phyloP scores from a whole-genome alignment of 2,329 filamentous ascomycete genomes.

The Verticillium nubilum region DNA sequence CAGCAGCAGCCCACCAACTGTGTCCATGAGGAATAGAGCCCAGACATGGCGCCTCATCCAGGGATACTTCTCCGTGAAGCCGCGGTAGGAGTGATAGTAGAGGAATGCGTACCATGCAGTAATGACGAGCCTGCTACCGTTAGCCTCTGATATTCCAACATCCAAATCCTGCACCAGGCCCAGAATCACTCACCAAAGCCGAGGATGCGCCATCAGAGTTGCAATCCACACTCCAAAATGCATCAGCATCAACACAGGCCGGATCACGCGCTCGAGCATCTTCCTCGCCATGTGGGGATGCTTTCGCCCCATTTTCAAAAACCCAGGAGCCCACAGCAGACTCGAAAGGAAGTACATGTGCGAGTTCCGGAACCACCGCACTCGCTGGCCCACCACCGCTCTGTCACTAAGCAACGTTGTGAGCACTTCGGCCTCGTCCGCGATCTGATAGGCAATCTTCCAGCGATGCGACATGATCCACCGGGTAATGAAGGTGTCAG shows the following conservation, averaged over 20 bases:
- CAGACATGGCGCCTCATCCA: slow-evolving; percentile 3
- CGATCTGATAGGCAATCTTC: slow-evolving; percentile 19
- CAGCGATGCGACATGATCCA: slow-evolving; percentile 19
- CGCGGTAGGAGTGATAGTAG: slow-evolving; percentile 1
- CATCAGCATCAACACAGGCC: slow-evolving; percentile 3
- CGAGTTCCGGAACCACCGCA: slow-evolving; percentile 18
- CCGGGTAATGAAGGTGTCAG: slow-evolving; percentile 21
- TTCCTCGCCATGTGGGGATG: slow-evolving; percentile 12
- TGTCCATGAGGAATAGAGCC: slow-evolving; percentile 8
- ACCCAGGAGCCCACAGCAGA: slow-evolving; percentile 2
- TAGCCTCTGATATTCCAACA: neutral
- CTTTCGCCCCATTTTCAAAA: slow-evolving; percentile 3
- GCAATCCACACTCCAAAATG: slow-evolving; percentile 5
- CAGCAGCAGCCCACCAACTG: slow-evolving; percentile 3
- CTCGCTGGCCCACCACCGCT: slow-evolving; percentile 15
- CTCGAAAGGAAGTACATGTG: slow-evolving; percentile 3
- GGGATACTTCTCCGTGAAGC: slow-evolving; percentile 6
- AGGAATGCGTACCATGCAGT: slow-evolving; percentile 6
- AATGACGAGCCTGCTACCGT: slow-evolving; percentile 1
- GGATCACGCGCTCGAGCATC: slow-evolving; percentile 9
- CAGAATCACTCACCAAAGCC: slow-evolving; percentile 1
- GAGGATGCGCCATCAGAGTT: neutral
- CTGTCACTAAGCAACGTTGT: slow-evolving; percentile 15
- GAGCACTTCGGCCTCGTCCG: slow-evolving; percentile 14
- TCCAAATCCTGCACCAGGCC: no score